Base-by-base conservation (phyloP, 805 yeast genomes). In the Brettanomyces sp. region DNA sequence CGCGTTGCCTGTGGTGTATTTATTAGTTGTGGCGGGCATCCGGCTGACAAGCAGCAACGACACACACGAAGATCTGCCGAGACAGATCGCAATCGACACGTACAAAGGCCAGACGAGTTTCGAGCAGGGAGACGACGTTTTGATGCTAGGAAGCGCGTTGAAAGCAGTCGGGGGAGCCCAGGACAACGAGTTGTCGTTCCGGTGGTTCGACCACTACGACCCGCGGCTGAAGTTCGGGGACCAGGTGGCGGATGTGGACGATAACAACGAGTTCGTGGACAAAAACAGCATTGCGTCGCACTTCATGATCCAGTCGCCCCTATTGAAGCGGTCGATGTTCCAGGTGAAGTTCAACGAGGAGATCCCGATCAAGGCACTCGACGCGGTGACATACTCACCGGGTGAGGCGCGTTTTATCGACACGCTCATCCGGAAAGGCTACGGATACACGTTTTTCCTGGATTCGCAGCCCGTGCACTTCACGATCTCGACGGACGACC, bases 381-480 rank as follows among this genome's bases (percentile, higher is more conserved):
- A 34, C 9, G 18, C 39, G 13, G 22, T 42, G 11, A n/a, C 14
- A 7, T 42, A 42, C 33, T 23, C 45, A 5, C 32, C 30, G 32
- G 45, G 33, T 5, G 32, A 42, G 18, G 24, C 45, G 13, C 25
- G 40, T 7, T 42, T 42, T 39, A 42, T 42, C 39, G 33, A 42
- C 33, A 42, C 45, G 12, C 32, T 42, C n/a, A 42, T 42, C 22
- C 28, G 45, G 24, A 42, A 42, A 25, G 45, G 45, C 9, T 42
- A 42, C 40, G 45, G 45, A 5, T 13, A 11, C 22, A 23, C 21
- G n/a, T 21, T 23, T 35, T 42, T 34, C 30, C 22, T 42, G 33
- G 45, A 42, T 14, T 13, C 14, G 9, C 30, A 24, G 4, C 45
- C 45, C 3, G 32, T 35, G 9, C 14, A 11, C 21, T 23, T 42